These are phyloP conservation scores for Globisporangium uncinulatum DNA, from an alignment of 352 stramenopile species.

Conservation along the genomic window DNA sequence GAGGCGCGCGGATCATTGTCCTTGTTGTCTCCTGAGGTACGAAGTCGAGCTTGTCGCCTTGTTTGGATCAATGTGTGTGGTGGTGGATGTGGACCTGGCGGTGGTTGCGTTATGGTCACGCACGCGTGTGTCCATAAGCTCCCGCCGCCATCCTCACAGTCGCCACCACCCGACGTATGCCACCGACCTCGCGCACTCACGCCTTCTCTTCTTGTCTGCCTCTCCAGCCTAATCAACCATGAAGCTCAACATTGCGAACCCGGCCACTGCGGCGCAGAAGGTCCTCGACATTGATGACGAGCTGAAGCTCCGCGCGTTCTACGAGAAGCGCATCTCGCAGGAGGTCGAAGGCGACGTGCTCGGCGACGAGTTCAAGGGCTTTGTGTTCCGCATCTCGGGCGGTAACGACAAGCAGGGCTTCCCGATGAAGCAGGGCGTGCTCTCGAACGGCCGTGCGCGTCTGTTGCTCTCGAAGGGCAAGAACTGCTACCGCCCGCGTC, in stretches of 20 bases:
- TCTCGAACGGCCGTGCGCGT: slow-evolving; percentile 97
- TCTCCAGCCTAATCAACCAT: slow-evolving; percentile 48
- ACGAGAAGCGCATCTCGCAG: slow-evolving; percentile 99
- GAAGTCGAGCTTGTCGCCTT: slow-evolving; percentile 9
- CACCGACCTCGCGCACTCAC: too few species aligned
- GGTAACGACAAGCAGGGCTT: slow-evolving; percentile 99
- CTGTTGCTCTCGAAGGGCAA: slow-evolving; percentile 98
- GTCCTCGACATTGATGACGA: slow-evolving; percentile 99
- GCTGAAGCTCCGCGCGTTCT: slow-evolving; percentile 98
- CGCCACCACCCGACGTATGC: background rate
- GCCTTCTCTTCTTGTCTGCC: background rate
- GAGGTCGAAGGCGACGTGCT: slow-evolving; percentile 98
- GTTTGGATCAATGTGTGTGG: background rate
- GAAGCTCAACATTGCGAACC: slow-evolving; percentile 99
- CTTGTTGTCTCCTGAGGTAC: slow-evolving; percentile 78
- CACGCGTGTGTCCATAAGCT: too few species aligned
- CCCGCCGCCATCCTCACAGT: background rate
- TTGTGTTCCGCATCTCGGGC: slow-evolving; percentile 98
- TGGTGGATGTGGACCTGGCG: background rate
- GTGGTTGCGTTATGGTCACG: background rate
- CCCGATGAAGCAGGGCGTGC: slow-evolving; percentile 99
- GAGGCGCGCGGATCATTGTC: slow-evolving; percentile 35
- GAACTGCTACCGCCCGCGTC: slow-evolving; percentile 94
- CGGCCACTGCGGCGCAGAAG: slow-evolving; percentile 97
- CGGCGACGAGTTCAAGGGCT: slow-evolving; percentile 99